Conservation (phyloP, 768 basidiomycete genomes). For the Saitozyma podzolica region DNA sequence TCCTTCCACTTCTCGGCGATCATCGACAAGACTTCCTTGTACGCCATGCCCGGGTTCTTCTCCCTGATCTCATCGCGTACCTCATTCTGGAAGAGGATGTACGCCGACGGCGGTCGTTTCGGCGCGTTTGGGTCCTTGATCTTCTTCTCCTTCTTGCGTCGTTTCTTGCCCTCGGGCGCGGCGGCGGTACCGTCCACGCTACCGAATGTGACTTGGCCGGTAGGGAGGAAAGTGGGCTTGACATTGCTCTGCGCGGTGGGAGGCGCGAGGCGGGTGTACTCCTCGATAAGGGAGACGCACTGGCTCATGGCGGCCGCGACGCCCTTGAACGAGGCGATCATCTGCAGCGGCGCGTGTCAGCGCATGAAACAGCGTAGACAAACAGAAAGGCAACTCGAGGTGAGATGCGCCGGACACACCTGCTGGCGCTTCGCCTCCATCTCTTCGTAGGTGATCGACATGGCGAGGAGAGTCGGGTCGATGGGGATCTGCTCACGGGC, state of each 20-base stretch:
- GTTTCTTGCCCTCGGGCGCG: conserved; percentile 4
- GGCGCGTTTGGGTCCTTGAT: conserved; percentile 88
- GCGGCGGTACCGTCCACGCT: conserved; percentile 6
- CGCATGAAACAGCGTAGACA: neutral
- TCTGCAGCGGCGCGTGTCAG: conserved; percentile 26
- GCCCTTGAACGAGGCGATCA: conserved; percentile 48
- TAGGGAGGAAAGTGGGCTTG: no score
- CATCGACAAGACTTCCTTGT: conserved; percentile 69
- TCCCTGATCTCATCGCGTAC: conserved; percentile 72
- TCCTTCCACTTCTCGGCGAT: conserved; percentile 74
- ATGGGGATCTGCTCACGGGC: no score
- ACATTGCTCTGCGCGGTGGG: neutral
- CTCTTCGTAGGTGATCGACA: conserved; percentile 31
- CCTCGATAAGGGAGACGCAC: conserved; percentile 42
- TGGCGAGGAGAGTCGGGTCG: neutral
- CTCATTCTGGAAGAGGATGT: conserved; percentile 91
- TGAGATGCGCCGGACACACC: neutral
- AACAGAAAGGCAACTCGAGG: no score
- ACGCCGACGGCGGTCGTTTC: conserved; percentile 87
- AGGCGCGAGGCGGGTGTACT: conserved; percentile 40
- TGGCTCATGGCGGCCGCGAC: conserved; percentile 43
- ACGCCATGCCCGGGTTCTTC: conserved; percentile 64
- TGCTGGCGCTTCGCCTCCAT: conserved; percentile 47
- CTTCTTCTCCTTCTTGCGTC: conserved; percentile 60
- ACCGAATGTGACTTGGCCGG: no score